Evolutionary conservation across 805 yeast genomes (phyloP).

Genomic region (Cyberlindnera mycetangii): DNA sequence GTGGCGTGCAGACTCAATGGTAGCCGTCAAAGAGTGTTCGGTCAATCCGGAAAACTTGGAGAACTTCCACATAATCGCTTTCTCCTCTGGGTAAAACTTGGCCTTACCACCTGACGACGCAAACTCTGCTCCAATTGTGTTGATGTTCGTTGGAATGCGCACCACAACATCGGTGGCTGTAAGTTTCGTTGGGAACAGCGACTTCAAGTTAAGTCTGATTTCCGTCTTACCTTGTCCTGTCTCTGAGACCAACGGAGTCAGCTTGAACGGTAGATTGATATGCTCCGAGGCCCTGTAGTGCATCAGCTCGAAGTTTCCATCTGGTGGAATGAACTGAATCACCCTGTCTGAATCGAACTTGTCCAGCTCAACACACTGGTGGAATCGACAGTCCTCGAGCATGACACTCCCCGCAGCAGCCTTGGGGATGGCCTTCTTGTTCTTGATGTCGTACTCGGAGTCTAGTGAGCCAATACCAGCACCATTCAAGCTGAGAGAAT

Average conservation of each 20-base stretch:
- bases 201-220: conserved; percentile 58
- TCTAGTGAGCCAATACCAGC: conserved; percentile 14
- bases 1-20: conserved; percentile 33
- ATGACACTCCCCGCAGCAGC: conserved; percentile 49
- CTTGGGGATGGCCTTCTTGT: conserved; percentile 32
- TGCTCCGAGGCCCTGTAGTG: conserved; percentile 59
- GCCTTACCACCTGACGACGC: conserved; percentile 61
- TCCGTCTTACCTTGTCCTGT: conserved; percentile 45
- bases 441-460: conserved; percentile 30
- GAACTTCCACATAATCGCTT: conserved; percentile 66
- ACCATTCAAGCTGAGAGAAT: conserved; percentile 35
- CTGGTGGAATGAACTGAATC: conserved; percentile 81
- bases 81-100: conserved; percentile 64
- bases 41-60: conserved; percentile 64
- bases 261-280: conserved; percentile 66
- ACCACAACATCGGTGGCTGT: conserved; percentile 63
- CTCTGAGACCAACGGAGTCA: conserved; percentile 52
- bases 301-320: conserved; percentile 84
- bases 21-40: conserved; percentile 58
- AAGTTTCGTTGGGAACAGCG: conserved; percentile 55
- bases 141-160: conserved; percentile 67
- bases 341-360: conserved; percentile 62
- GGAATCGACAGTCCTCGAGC: conserved; percentile 79
- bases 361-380: conserved; percentile 77
- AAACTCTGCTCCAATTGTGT: conserved; percentile 45